A percentile compares a stretch with the other conserved stretches of the same genome.
These are phyloP conservation scores for Eutypa lata DNA, from an alignment of 2,329 filamentous ascomycete genomes.

Conservation along the genomic window DNA sequence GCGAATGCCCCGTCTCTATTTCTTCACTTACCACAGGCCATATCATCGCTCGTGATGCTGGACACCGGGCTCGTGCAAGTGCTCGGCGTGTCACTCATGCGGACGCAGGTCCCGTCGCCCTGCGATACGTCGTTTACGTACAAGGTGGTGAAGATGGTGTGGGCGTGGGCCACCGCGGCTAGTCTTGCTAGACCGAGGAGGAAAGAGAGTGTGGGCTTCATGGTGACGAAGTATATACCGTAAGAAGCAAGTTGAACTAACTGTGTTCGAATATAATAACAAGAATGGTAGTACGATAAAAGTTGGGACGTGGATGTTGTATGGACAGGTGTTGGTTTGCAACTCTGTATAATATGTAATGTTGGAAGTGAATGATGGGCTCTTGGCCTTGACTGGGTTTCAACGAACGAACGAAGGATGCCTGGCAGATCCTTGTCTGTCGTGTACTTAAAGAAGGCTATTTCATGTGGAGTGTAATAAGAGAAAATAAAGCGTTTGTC, in stretches of 20 bases:
- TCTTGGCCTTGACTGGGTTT: slow-evolving; percentile 2
- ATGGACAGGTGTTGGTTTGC: too few relatives aligned
- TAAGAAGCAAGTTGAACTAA: too few relatives aligned
- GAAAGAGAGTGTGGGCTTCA: slow-evolving; percentile 33
- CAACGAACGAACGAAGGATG: slow-evolving; percentile 3
- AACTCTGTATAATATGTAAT: background rate
- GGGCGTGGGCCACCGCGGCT: slow-evolving; percentile 42
- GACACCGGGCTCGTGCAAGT: slow-evolving; percentile 55
- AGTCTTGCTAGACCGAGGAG: slow-evolving; percentile 34
- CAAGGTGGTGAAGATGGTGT: slow-evolving; percentile 63
- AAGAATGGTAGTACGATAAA: too few relatives aligned
- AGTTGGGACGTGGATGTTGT: too few relatives aligned
- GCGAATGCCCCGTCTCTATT: too few relatives aligned
- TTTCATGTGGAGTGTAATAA: background rate
- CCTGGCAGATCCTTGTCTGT: background rate
- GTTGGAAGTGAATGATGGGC: background rate
- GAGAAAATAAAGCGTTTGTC: background rate
- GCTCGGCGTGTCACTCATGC: slow-evolving; percentile 55
- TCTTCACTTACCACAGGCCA: slow-evolving; percentile 72
- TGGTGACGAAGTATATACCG: slow-evolving; percentile 13
- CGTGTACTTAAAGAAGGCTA: background rate
- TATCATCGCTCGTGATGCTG: slow-evolving; percentile 55
- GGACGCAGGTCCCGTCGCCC: slow-evolving; percentile 69
- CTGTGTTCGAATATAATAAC: too few relatives aligned
- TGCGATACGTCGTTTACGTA: slow-evolving; percentile 61